phyloP scores from a whole-genome alignment of 192 early-diverging fungal species.

The Coemansia reversa region DNA sequence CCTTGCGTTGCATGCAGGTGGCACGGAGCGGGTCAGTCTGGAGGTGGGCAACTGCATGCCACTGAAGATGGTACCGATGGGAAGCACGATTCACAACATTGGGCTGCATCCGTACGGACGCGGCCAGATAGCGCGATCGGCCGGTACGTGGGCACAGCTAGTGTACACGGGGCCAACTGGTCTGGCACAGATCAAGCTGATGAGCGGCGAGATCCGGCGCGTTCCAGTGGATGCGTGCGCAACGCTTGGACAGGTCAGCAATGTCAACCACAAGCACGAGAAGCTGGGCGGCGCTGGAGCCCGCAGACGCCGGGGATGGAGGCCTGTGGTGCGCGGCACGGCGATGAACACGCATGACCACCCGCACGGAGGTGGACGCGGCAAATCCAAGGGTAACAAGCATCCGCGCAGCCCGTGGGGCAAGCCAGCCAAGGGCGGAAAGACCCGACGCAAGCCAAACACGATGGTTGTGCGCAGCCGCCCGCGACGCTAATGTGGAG shows the following conservation, averaged over 20 bases:
- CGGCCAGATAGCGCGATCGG: conserved; percentile 77
- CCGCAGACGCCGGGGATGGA: conserved; percentile 73
- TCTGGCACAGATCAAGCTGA: conserved; percentile 81
- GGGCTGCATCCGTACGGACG: conserved; percentile 74
- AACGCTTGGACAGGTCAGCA: conserved; percentile 87
- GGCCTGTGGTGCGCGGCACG: conserved; percentile 92
- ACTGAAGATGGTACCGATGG: conserved; percentile 88
- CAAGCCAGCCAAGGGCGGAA: conserved; percentile 88
- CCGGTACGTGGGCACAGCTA: conserved; percentile 84
- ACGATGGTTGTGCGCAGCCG: conserved; percentile 65
- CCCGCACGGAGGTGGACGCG: conserved; percentile 95
- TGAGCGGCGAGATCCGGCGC: conserved; percentile 83
- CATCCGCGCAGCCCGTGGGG: conserved; percentile 89
- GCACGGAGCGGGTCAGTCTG: conserved; percentile 41
- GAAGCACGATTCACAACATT: conserved; percentile 85
- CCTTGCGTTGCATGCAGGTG: conserved; percentile 8
- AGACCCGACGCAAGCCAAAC: conserved; percentile 71
- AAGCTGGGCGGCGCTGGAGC: conserved; percentile 90
- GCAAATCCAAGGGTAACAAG: conserved; percentile 92
- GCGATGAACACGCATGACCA: conserved; percentile 94
- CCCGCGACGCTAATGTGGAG: conserved; percentile 31
- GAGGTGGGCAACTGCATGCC: conserved; percentile 88
- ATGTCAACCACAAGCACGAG: conserved; percentile 85
- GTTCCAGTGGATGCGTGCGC: conserved; percentile 82
- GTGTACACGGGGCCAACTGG: conserved; percentile 73